A percentile compares a stretch with the other conserved stretches of the same genome.
phyloP scores from a whole-genome alignment of 1,284 basidiomycete genomes.

The Fistulina hepatica region DNA sequence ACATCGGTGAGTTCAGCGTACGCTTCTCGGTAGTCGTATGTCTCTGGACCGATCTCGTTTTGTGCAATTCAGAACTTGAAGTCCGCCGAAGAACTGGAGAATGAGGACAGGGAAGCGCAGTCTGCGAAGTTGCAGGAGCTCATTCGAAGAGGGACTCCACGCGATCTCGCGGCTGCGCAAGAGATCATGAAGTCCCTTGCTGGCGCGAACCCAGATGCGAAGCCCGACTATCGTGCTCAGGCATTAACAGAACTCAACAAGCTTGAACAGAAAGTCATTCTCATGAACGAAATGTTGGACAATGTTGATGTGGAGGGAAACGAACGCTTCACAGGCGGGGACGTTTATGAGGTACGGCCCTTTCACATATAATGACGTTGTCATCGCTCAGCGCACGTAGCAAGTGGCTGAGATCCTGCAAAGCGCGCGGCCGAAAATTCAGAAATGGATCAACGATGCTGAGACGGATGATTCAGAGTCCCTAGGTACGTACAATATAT shows the following conservation, averaged over 20 bases:
- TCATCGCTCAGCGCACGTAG: constrained; percentile 26
- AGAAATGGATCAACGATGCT: constrained; percentile 97
- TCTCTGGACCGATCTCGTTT: not conserved
- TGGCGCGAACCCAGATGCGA: constrained; percentile 90
- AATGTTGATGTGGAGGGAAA: constrained; percentile 68
- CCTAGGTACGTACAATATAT: constrained; percentile 47
- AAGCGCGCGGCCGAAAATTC: constrained; percentile 85
- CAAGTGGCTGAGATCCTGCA: constrained; percentile 85
- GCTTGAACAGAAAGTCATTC: constrained; percentile 86
- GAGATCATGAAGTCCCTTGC: constrained; percentile 96
- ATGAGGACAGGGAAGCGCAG: constrained; percentile 91
- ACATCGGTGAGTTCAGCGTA: constrained; percentile 34
- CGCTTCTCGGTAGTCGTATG: not conserved
- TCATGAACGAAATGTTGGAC: constrained; percentile 95
- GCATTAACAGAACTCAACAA: constrained; percentile 88
- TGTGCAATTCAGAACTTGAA: constrained; percentile 61
- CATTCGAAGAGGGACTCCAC: constrained; percentile 90
- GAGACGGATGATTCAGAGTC: constrained; percentile 75
- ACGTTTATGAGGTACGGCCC: constrained; percentile 78
- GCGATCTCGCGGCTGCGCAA: constrained; percentile 91
- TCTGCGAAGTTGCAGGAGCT: constrained; percentile 97
- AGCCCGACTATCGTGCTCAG: constrained; percentile 88
- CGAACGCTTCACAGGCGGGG: constrained; percentile 75
- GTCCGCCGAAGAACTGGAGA: constrained; percentile 92
- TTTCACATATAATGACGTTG: not conserved